Base-by-base conservation (phyloP, 768 basidiomycete species). In the Boletus huronensis region DNA sequence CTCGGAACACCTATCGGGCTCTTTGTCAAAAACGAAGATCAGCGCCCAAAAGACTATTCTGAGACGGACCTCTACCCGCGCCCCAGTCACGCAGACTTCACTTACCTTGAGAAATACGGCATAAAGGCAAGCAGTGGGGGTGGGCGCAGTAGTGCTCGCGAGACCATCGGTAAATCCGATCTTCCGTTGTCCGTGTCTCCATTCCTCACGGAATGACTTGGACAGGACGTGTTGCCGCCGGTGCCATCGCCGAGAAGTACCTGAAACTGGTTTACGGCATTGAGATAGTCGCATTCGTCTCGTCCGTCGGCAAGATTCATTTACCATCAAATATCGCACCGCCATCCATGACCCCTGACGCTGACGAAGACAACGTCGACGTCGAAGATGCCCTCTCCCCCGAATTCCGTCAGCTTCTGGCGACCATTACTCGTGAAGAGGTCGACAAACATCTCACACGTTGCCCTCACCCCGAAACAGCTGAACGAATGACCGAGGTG, bases 41-140 rank as follows among this genome's bases (percentile, higher is more conserved):
- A 99, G 68, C 81, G 97, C 28, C 97, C 97, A 19, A 90, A 98
- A 66, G 97, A 99, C 73, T 99, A 99, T 74, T 87, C 94, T 59
- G 97, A 98, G 77, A 98, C 97, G 0, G 97, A 99, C 69, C 76
- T 94, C 50, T 99, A 93, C 77, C 97, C 97, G 31, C 87, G 97
- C 21, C 97, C 97, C 28, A 93, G 90, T 60, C 97, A 99, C 65
- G 97, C 97, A 13, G 97, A 99, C 71, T 97, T 88, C 71, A 99
- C 97, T 16, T 99, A 99, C 72, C 84, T 98, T 54, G 86, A 93
- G 63, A 99, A 99, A 65, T 99, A 98, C 68, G 94, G 94, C 29
- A 73, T 98, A 71, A 98, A 98, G 77, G 97, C 97, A 0, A 93
- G 91, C 78, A 92, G 89, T 55, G 97, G 97, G 35, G 97, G 97